These are phyloP conservation scores for Phialophora verrucosa DNA, from an alignment of 2,329 filamentous ascomycete species.

Conservation along the genomic window DNA sequence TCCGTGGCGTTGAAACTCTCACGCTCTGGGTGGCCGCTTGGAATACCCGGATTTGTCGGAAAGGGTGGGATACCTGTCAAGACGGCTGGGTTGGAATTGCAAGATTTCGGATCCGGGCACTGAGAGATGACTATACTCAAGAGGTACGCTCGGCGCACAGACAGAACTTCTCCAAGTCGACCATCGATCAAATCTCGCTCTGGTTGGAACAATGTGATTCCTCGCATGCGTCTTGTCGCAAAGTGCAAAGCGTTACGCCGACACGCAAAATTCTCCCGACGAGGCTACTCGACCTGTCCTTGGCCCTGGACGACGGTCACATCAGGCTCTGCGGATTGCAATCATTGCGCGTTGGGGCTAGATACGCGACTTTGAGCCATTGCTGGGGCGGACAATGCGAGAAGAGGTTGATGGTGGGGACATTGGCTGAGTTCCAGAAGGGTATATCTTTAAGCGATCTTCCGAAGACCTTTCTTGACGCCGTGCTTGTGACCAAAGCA, in stretches of 20 bases:
- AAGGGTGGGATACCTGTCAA: conserved; percentile 2
- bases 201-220: conserved; percentile 8
- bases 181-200: background rate
- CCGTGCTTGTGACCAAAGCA: background rate
- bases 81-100: conserved; percentile 3
- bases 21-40: conserved; percentile 6
- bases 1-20: background rate
- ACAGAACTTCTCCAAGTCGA: conserved; percentile 1
- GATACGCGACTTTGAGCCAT: conserved; percentile 7
- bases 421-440: background rate
- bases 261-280: conserved; percentile 1
- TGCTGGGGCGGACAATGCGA: conserved; percentile 8
- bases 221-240: background rate
- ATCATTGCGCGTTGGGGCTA: conserved; percentile 1
- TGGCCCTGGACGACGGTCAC: background rate
- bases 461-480: conserved; percentile 9
- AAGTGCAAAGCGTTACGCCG: background rate
- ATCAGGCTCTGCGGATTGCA: background rate
- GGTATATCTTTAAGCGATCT: background rate
- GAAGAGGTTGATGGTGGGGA: background rate
- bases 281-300: background rate
- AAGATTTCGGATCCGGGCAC: conserved; percentile 5
- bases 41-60: background rate
- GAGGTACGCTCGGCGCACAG: background rate
- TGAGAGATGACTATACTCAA: conserved; percentile 7